Percentiles rank a stretch among this genome's conserved stretches.
Evolutionary conservation across 305 asterid genomes (phyloP).

Genomic region (Plantago coronopus): DNA sequence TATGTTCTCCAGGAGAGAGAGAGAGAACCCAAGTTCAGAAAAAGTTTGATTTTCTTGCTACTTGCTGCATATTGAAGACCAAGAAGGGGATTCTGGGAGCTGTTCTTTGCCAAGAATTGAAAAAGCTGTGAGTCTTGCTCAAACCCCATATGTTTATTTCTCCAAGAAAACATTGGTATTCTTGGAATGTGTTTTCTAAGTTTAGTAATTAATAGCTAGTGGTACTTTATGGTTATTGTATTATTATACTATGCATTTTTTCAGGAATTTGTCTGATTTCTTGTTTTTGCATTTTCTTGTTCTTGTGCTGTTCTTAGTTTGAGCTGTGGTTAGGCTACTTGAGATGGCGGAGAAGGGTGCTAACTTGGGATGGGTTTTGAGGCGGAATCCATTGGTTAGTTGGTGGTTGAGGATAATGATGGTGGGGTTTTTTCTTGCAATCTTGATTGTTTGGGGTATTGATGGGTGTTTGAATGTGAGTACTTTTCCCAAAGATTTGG

Average conservation of each 20-base stretch:
- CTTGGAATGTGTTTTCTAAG: slow-evolving; percentile 18
- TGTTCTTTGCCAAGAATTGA: slow-evolving; percentile 15
- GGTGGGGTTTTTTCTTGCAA: slow-evolving; percentile 45
- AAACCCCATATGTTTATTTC: slow-evolving; percentile 20
- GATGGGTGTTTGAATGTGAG: slow-evolving; percentile 36
- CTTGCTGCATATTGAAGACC: slow-evolving; percentile 7
- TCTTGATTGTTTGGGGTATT: slow-evolving; percentile 48
- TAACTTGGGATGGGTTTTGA: slow-evolving; percentile 42
- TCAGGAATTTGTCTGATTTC: neutral
- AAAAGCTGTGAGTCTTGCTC: slow-evolving; percentile 15
- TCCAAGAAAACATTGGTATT: slow-evolving; percentile 22
- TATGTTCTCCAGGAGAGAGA: neutral
- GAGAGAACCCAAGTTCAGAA: neutral
- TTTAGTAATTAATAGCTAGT: neutral
- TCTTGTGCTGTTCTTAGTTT: slow-evolving; percentile 3
- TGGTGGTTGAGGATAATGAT: slow-evolving; percentile 58
- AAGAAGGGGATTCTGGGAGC: neutral
- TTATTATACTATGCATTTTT: neutral
- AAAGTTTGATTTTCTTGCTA: too few relatives aligned
- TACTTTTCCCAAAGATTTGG: slow-evolving; percentile 32
- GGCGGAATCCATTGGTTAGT: slow-evolving; percentile 47
- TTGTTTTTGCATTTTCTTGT: slow-evolving; percentile 8
- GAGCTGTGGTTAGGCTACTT: slow-evolving; percentile 6
- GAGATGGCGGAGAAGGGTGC: slow-evolving; percentile 54
- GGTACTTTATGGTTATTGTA: neutral